These are phyloP conservation scores for Didymella pomorum DNA, from an alignment of 2,329 filamentous ascomycete species.

Conservation along the genomic window DNA sequence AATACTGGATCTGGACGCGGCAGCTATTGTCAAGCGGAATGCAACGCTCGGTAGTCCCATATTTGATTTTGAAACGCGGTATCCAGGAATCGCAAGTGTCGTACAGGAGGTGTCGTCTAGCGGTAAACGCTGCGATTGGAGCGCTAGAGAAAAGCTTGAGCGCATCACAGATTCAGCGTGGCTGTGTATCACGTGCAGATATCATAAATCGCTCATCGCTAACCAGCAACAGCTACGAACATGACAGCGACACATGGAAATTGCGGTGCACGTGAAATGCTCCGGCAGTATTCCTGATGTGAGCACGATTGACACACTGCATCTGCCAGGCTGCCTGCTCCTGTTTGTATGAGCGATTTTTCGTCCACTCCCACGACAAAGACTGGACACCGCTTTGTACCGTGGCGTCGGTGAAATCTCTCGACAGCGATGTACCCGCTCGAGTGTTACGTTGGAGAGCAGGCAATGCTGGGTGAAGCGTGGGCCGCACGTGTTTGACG, in stretches of 20 bases:
- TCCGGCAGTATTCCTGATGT: slow-evolving; percentile 17
- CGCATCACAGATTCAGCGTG: slow-evolving; percentile 20
- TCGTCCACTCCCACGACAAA: slow-evolving; percentile 28
- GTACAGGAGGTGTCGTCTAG: slow-evolving; percentile 14
- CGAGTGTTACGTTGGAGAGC: neutral
- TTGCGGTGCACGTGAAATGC: slow-evolving; percentile 19
- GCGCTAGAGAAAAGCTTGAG: slow-evolving; percentile 11
- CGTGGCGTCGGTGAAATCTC: slow-evolving; percentile 5
- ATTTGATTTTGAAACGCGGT: slow-evolving; percentile 18
- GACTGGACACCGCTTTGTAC: slow-evolving; percentile 13
- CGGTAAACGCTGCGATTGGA: slow-evolving; percentile 14
- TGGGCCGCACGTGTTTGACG: slow-evolving; percentile 11
- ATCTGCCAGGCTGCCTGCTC: slow-evolving; percentile 14
- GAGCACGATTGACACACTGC: slow-evolving; percentile 22
- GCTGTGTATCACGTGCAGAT: slow-evolving; percentile 27
- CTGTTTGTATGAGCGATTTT: slow-evolving; percentile 35
- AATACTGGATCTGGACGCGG: slow-evolving; percentile 17
- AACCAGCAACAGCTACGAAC: slow-evolving; percentile 34
- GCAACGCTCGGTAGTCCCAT: slow-evolving; percentile 7
- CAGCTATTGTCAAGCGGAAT: slow-evolving; percentile 6
- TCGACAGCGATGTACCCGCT: neutral
- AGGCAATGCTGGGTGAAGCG: slow-evolving; percentile 1
- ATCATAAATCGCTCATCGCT: slow-evolving; percentile 38
- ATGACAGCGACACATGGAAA: slow-evolving; percentile 21
- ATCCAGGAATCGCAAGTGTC: slow-evolving; percentile 3